Conservation (phyloP, 331 rosid species). For the Ulmus americana region DNA sequence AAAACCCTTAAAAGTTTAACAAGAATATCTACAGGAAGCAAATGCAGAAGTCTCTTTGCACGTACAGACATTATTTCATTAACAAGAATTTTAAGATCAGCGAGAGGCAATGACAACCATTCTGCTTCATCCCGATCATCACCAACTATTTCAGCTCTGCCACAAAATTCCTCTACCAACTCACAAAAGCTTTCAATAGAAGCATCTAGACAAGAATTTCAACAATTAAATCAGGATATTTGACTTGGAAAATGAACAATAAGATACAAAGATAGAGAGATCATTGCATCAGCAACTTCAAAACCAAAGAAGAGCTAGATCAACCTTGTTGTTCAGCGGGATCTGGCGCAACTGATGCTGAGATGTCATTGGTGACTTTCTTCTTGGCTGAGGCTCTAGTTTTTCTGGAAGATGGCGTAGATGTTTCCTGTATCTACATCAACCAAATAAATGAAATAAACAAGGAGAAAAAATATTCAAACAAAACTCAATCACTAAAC, state of each 20-base stretch:
- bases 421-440: constrained; percentile 54
- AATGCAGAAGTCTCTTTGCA: constrained; percentile 66
- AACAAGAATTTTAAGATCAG: constrained; percentile 75
- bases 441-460: constrained; percentile 35
- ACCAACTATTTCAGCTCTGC: constrained; percentile 56
- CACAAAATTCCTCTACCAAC: constrained; percentile 68
- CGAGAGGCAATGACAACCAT: constrained; percentile 73
- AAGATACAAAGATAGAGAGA: neutral
- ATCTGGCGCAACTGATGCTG: constrained; percentile 40
- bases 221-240: neutral
- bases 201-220: constrained; percentile 46
- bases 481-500: constrained; percentile 17
- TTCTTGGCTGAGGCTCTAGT: constrained; percentile 49
- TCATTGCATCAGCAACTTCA: constrained; percentile 5
- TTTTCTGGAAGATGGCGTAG: constrained; percentile 61
- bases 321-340: constrained; percentile 73
- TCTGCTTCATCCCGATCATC: constrained; percentile 90
- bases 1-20: constrained; percentile 75
- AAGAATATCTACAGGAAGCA: constrained; percentile 69
- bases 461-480: constrained; percentile 11
- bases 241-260: no score
- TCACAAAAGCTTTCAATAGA: constrained; percentile 52
- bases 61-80: constrained; percentile 78
- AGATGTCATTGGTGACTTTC: constrained; percentile 43
- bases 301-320: constrained; percentile 19